A percentile compares a stretch with the other conserved stretches of the same genome.
Evolutionary conservation across 768 basidiomycete genomes (phyloP).

Genomic region (Boletus subparvulus): DNA sequence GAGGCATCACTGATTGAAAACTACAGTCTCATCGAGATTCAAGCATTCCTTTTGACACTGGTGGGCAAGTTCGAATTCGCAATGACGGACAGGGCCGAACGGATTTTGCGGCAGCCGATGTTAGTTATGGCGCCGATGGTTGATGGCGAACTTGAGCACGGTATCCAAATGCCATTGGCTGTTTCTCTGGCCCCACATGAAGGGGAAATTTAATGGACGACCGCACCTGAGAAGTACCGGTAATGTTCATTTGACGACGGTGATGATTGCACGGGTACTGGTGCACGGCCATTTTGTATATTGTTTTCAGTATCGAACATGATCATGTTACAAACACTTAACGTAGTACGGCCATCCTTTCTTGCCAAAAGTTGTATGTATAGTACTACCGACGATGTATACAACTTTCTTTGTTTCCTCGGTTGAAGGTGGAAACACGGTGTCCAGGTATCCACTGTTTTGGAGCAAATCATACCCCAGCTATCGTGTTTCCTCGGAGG

Average conservation of each 20-base stretch:
- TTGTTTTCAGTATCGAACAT: too few species aligned
- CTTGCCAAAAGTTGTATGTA: too few species aligned
- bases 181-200: constrained; percentile 13
- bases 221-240: too few species aligned
- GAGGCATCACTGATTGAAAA: not conserved
- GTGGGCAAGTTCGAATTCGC: constrained; percentile 53
- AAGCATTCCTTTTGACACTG: constrained; percentile 54
- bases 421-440: not conserved
- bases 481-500: constrained; percentile 30
- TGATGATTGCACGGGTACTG: not conserved
- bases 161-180: constrained; percentile 30
- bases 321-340: too few species aligned
- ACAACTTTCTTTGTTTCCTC: not conserved
- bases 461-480: constrained; percentile 28
- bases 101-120: constrained; percentile 23
- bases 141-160: constrained; percentile 31
- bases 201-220: not conserved
- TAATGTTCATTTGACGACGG: not conserved
- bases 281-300: too few species aligned
- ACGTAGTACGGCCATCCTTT: too few species aligned
- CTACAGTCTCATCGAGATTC: constrained; percentile 45
- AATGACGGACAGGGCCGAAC: constrained; percentile 27
- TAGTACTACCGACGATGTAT: not conserved
- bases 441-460: constrained; percentile 24
- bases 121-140: constrained; percentile 36